Percentiles rank a stretch among this genome's conserved stretches.
Conservation (phyloP, 2,329 filamentous ascomycete species). For the Aspergillus texensis region DNA sequence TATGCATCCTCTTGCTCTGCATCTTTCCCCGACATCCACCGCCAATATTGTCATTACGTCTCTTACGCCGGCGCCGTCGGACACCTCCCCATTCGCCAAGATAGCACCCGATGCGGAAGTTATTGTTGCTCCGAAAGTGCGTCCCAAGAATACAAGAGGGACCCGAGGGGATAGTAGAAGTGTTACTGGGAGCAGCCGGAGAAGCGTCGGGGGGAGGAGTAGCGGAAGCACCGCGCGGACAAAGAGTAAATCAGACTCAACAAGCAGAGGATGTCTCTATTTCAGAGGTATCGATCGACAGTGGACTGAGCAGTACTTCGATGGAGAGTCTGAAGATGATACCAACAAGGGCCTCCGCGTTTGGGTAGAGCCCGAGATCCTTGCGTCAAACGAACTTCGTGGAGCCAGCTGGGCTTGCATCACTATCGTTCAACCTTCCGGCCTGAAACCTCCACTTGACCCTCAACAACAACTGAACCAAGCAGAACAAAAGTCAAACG, state of each 20-base stretch:
- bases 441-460: constrained; percentile 71
- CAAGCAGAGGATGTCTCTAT: constrained; percentile 61
- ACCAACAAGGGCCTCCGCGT: constrained; percentile 67
- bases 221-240: constrained; percentile 69
- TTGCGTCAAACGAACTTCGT: constrained; percentile 71
- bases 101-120: constrained; percentile 94
- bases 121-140: constrained; percentile 91
- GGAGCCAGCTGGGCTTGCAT: constrained; percentile 78
- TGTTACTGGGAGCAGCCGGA: constrained; percentile 76
- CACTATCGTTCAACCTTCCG: constrained; percentile 83
- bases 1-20: constrained; percentile 82
- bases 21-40: constrained; percentile 92
- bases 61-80: constrained; percentile 71
- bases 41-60: constrained; percentile 87
- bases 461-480: constrained; percentile 69
- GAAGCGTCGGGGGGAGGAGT: constrained; percentile 71
- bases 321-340: constrained; percentile 61
- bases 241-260: constrained; percentile 65
- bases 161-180: constrained; percentile 75
- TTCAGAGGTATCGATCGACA: constrained; percentile 76
- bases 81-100: constrained; percentile 79
- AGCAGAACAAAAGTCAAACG: constrained; percentile 61
- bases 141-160: constrained; percentile 67
- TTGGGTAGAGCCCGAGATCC: constrained; percentile 81
- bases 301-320: constrained; percentile 75